Evolutionary conservation across 2,329 filamentous ascomycete species (phyloP).

Genomic region (Fusarium annulatum): DNA sequence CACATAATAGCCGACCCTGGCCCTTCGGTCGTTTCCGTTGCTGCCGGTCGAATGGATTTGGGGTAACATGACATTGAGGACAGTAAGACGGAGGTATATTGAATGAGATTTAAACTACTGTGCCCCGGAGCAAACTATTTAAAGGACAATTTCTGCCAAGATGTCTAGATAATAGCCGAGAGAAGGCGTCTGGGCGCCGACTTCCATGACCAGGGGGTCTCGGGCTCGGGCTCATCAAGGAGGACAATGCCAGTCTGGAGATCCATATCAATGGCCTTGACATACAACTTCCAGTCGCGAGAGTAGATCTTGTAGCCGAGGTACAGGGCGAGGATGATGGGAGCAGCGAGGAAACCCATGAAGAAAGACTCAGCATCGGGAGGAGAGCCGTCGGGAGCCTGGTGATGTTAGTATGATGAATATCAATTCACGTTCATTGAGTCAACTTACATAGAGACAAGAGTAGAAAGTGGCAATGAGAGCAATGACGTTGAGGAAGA

Average conservation of each 20-base stretch:
- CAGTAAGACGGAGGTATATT: background rate
- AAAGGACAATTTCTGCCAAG: background rate
- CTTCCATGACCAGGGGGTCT: slow-evolving; percentile 67
- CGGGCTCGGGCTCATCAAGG: slow-evolving; percentile 67
- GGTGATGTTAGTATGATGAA: background rate
- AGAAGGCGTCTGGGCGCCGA: background rate
- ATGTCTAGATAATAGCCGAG: slow-evolving; percentile 13
- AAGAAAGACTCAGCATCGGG: slow-evolving; percentile 79
- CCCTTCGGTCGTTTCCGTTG: background rate
- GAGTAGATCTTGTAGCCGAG: slow-evolving; percentile 80
- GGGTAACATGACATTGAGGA: background rate
- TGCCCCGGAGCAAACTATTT: background rate
- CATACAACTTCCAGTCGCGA: slow-evolving; percentile 66
- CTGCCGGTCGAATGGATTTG: background rate
- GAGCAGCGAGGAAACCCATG: slow-evolving; percentile 73
- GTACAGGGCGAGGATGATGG: slow-evolving; percentile 75
- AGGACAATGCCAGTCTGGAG: slow-evolving; percentile 82
- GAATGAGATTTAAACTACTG: background rate
- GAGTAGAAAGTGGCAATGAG: slow-evolving; percentile 90
- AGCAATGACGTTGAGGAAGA: slow-evolving; percentile 79
- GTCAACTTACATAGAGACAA: slow-evolving; percentile 21
- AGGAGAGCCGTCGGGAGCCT: slow-evolving; percentile 66
- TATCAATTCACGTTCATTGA: too few relatives aligned
- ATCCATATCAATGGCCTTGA: slow-evolving; percentile 82
- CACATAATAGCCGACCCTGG: background rate